A percentile compares a stretch with the other conserved stretches of the same genome.
Conservation (phyloP, 2,329 filamentous ascomycete species). For the Penicillium oxalicum region DNA sequence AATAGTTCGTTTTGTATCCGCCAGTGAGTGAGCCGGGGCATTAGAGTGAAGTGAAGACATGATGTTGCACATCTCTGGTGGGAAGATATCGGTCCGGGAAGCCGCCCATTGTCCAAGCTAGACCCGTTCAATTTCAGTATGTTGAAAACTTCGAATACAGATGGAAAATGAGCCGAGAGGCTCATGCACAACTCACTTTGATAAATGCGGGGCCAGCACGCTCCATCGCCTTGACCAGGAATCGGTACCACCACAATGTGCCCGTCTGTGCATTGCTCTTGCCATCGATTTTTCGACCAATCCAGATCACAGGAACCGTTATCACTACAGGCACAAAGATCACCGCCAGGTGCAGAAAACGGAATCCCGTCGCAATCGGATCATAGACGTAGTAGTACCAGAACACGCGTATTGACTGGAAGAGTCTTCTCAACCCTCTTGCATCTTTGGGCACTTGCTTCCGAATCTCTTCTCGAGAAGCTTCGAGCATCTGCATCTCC, state of each 20-base stretch:
- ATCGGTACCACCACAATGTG: constrained; percentile 90
- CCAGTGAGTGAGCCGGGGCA: constrained; percentile 83
- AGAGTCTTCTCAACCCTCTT: constrained; percentile 52
- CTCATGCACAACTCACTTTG: constrained; percentile 56
- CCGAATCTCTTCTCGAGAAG: constrained; percentile 69
- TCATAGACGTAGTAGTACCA: constrained; percentile 60
- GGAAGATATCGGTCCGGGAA: constrained; percentile 93
- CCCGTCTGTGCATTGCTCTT: constrained; percentile 71
- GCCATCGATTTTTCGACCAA: constrained; percentile 59
- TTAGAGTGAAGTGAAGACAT: constrained; percentile 96
- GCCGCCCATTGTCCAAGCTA: constrained; percentile 97
- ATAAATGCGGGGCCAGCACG: constrained; percentile 92
- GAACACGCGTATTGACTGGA: constrained; percentile 58
- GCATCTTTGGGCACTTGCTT: constrained; percentile 61
- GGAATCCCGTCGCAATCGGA: constrained; percentile 74
- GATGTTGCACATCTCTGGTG: constrained; percentile 79
- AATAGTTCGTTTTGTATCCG: constrained; percentile 71
- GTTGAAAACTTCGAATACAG: no score
- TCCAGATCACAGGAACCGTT: constrained; percentile 72
- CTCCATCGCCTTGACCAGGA: constrained; percentile 86
- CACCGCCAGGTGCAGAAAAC: constrained; percentile 78
- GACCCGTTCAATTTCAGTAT: no score
- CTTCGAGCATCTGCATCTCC: constrained; percentile 81
- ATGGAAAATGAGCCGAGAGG: no score
- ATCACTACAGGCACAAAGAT: constrained; percentile 90